A percentile compares a stretch with the other conserved stretches of the same genome.
Conservation (phyloP, 1,284 basidiomycete species). For the Cyathus olla region DNA sequence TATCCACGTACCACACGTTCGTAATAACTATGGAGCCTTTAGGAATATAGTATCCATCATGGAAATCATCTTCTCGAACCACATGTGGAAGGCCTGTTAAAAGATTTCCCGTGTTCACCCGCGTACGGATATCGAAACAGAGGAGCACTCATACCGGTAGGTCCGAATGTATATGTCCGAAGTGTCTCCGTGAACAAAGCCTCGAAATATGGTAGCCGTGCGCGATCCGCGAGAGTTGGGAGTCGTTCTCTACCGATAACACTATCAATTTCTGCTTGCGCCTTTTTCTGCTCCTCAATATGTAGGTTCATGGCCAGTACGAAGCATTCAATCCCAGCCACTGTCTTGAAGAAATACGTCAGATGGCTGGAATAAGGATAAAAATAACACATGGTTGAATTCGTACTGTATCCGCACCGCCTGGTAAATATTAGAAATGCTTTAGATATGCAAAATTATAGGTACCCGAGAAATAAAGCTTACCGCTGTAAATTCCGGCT, state of each 20-base stretch:
- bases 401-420: slow-evolving; percentile 25
- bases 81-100: slow-evolving; percentile 36
- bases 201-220: slow-evolving; percentile 43
- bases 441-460: neutral
- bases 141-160: slow-evolving; percentile 10
- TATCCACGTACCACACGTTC: slow-evolving; percentile 46
- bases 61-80: slow-evolving; percentile 32
- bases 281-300: slow-evolving; percentile 41
- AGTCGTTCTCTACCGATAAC: slow-evolving; percentile 45
- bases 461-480: neutral
- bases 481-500: slow-evolving; percentile 25
- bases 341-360: slow-evolving; percentile 21
- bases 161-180: slow-evolving; percentile 34
- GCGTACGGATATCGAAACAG: too few species aligned
- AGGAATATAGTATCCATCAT: slow-evolving; percentile 52
- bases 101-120: too few species aligned
- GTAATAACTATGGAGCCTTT: slow-evolving; percentile 48
- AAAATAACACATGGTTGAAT: neutral
- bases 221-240: slow-evolving; percentile 46
- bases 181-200: slow-evolving; percentile 49
- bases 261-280: slow-evolving; percentile 49
- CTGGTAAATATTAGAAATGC: too few species aligned
- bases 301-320: slow-evolving; percentile 44
- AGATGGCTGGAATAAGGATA: neutral
- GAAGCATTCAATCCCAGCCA: slow-evolving; percentile 34